A percentile compares a stretch with the other conserved stretches of the same genome.
These are phyloP conservation scores for Lonicera japonica DNA, from an alignment of 129 eudicot species.

Conservation along the genomic window DNA sequence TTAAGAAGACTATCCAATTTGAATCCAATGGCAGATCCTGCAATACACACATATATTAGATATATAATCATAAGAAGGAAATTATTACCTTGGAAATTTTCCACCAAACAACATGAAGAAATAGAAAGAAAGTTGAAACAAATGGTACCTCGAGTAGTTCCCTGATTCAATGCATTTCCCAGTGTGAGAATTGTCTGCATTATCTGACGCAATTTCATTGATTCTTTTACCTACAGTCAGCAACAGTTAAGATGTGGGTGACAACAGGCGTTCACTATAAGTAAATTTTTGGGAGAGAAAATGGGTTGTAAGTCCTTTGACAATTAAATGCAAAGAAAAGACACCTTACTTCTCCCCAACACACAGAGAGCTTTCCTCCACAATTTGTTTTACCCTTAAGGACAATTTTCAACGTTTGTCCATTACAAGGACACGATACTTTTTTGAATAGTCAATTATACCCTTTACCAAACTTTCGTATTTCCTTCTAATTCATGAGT, in stretches of 20 bases:
- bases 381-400: too few species aligned
- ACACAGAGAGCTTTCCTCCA: too few species aligned
- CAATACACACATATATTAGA: slow-evolving; percentile 15
- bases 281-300: not conserved
- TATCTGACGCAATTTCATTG: slow-evolving; percentile 78
- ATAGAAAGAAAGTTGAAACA: not conserved
- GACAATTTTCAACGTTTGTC: too few species aligned
- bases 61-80: not conserved
- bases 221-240: slow-evolving; percentile 67
- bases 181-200: slow-evolving; percentile 94
- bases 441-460: too few species aligned
- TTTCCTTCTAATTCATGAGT: too few species aligned
- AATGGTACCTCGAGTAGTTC: slow-evolving; percentile 84
- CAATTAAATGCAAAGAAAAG: too few species aligned
- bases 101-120: not conserved
- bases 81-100: not conserved
- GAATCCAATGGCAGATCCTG: slow-evolving; percentile 96
- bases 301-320: too few species aligned
- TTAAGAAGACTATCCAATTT: slow-evolving; percentile 94
- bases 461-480: too few species aligned
- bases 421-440: too few species aligned
- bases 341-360: too few species aligned
- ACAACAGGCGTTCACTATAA: not conserved
- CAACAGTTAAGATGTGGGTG: not conserved
- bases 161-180: slow-evolving; percentile 96